Conservation (phyloP, 768 basidiomycete species). For the Mycena capillaripes region DNA sequence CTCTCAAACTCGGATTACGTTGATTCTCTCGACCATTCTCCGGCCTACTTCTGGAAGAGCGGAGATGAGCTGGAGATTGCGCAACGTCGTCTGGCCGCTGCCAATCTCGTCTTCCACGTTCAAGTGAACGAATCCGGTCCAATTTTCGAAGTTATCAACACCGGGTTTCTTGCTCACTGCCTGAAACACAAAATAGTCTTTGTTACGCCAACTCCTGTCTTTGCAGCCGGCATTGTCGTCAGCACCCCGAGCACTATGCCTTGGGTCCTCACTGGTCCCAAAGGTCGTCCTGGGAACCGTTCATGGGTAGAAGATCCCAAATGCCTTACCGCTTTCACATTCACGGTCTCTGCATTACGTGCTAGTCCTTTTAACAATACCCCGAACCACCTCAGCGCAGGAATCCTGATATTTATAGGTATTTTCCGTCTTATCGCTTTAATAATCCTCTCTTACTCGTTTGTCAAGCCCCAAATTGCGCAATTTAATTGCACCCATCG, state of each 20-base stretch:
- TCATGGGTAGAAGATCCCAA: slow-evolving; percentile 7
- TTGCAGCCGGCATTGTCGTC: too few species aligned
- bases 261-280: neutral
- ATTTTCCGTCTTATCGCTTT: neutral
- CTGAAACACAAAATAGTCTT: neutral
- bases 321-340: slow-evolving; percentile 1
- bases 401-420: neutral
- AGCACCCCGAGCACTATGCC: neutral
- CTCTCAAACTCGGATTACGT: neutral
- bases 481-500: slow-evolving; percentile 2
- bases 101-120: neutral
- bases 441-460: neutral
- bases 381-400: neutral
- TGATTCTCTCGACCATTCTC: slow-evolving; percentile 3
- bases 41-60: neutral
- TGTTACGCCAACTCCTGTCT: neutral
- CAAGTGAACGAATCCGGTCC: neutral
- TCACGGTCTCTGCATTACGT: neutral
- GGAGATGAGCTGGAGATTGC: neutral
- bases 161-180: neutral
- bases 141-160: neutral
- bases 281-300: neutral
- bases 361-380: neutral
- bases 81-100: neutral
- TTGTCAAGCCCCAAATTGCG: neutral